Percentiles rank a stretch among this genome's conserved stretches.
Conservation (phyloP, 192 early-diverging fungal genomes). For the Allomyces macrogynus region DNA sequence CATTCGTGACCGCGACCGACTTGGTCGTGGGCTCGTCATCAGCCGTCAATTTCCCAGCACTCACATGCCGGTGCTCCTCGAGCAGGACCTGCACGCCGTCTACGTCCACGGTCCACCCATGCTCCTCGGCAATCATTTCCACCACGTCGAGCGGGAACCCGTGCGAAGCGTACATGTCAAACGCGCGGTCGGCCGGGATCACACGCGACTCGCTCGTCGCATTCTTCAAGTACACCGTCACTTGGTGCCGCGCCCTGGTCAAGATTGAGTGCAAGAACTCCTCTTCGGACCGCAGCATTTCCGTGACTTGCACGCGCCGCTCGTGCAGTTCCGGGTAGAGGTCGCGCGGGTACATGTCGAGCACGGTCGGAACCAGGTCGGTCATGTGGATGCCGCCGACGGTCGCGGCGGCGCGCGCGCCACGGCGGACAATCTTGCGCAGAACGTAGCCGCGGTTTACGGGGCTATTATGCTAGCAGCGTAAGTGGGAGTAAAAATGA, state of each 20-base stretch:
- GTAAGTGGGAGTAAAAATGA: not conserved
- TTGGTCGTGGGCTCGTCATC: constrained; percentile 2
- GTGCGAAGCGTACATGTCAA: constrained; percentile 32
- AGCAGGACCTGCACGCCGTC: constrained; percentile 19
- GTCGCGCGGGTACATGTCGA: constrained; percentile 27
- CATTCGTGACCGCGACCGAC: constrained; percentile 3
- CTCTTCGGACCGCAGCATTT: constrained; percentile 15
- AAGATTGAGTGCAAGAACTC: constrained; percentile 19
- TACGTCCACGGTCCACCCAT: constrained; percentile 32
- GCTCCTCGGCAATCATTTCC: constrained; percentile 26
- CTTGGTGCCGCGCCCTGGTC: constrained; percentile 26
- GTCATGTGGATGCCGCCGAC: constrained; percentile 16
- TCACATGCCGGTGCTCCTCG: constrained; percentile 29
- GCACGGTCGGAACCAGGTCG: not conserved
- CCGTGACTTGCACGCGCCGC: constrained; percentile 18
- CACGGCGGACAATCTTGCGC: constrained; percentile 35
- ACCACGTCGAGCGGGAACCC: constrained; percentile 38
- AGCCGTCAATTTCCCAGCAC: constrained; percentile 6
- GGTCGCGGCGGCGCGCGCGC: constrained; percentile 28
- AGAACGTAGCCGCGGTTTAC: constrained; percentile 34
- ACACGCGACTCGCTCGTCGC: constrained; percentile 20
- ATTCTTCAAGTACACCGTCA: constrained; percentile 22
- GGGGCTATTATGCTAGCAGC: constrained; percentile 10
- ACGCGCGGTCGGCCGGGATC: constrained; percentile 24
- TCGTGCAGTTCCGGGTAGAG: constrained; percentile 23